These are phyloP conservation scores for Aureobasidium sp. DNA, from an alignment of 2,329 filamentous ascomycete genomes.

Conservation along the genomic window DNA sequence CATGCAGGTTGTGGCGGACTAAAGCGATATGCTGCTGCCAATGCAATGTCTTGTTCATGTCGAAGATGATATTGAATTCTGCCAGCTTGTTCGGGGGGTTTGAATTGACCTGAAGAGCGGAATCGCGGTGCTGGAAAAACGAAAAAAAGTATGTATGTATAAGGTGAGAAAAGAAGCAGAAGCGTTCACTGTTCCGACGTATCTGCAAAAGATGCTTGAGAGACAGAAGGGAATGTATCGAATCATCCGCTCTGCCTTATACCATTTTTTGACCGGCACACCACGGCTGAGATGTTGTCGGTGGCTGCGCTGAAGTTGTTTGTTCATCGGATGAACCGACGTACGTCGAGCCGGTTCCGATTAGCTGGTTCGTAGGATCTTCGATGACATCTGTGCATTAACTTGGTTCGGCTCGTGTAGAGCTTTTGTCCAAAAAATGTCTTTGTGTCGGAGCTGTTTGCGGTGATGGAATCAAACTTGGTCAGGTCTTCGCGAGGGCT, in stretches of 20 bases:
- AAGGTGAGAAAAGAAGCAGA: not conserved
- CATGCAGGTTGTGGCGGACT: constrained; percentile 49
- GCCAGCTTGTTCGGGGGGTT: constrained; percentile 3
- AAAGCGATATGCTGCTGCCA: constrained; percentile 53
- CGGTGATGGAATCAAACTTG: not conserved
- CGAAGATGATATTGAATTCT: constrained; percentile 29
- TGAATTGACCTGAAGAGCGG: not conserved
- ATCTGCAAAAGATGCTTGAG: not conserved
- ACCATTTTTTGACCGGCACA: not conserved
- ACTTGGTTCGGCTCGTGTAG: not conserved
- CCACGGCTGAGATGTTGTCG: constrained; percentile 5
- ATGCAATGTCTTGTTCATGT: constrained; percentile 41
- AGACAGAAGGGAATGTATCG: not conserved
- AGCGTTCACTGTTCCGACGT: not conserved
- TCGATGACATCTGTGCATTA: not conserved
- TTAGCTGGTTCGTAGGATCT: constrained; percentile 17
- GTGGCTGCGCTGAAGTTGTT: constrained; percentile 9
- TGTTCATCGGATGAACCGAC: not conserved
- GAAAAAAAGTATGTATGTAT: constrained; percentile 2
- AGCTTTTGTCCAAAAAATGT: not conserved
- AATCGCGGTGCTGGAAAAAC: no score
- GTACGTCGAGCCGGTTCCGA: constrained; percentile 11
- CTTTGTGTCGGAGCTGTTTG: constrained; percentile 11
- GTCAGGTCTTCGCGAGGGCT: not conserved
- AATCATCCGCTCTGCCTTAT: not conserved